Evolutionary conservation across 139 green algal species (phyloP), one percentile per base, ranked within the genome.

Genomic region (Zygnema circumcarinatum): DNA sequence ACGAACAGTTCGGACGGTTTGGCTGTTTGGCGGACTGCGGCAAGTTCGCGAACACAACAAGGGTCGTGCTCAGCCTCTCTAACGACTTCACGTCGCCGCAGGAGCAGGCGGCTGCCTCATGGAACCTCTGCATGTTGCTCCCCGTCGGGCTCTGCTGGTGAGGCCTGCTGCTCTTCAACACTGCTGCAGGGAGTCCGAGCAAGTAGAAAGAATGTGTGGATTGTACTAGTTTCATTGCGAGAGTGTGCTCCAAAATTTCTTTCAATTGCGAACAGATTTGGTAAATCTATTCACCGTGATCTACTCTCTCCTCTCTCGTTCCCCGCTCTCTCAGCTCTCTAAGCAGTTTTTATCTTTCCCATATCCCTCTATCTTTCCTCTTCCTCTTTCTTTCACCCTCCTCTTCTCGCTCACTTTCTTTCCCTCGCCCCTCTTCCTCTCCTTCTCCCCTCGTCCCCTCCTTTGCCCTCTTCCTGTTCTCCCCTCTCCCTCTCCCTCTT

Each of bases 1-100:
- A 95, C 86, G 93, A 94, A 0, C 93, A 92, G 0, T 98, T 96
- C 88, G 94, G 94, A 7, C 81, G 92, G 2, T 98, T 98, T 90
- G 95, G 95, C 1, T 98, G 95, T 78, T 90, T 93, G 35, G 94
- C 94, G 0, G 95, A 98, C 81, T 98, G 95, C 87, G 95, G 95
- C 25, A 38, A 29, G 31, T 39, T 89, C 31, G 20, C n/a, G 29
- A 86, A 79, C 32, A 38, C 75, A 2, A 84, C 76, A 1, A n/a
- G 38, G 16, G 80, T 86, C 0, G n/a, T 22, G 1, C 36, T 86
- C 80, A 39, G 41, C 11, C 54, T 86, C 32, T 62, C 52, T 21
- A 86, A 67, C 20, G n/a, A 31, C 31, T 86, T 86, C 1, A 35
- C 29, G 1, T 38, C 81, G 1, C 32, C 0, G 1, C 32, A 87